Conservation (phyloP, 768 basidiomycete species). For the Pluteus cervinus region DNA sequence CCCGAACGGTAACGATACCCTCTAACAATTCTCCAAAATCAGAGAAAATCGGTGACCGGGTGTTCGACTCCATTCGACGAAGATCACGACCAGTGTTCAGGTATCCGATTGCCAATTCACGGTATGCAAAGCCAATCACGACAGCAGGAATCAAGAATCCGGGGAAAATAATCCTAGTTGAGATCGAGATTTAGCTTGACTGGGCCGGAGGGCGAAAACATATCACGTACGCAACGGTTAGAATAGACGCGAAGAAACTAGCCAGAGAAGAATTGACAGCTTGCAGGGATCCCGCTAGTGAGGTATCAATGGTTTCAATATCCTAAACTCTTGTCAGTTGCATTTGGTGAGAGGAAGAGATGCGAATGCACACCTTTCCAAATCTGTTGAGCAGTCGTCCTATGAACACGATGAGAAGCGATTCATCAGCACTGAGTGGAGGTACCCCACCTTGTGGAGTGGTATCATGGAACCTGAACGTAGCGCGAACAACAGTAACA, state of each 20-base stretch:
- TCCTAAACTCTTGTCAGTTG: conserved; percentile 35
- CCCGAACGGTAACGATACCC: conserved; percentile 86
- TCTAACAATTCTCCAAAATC: conserved; percentile 79
- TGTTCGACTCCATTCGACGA: conserved; percentile 85
- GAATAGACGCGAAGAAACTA: conserved; percentile 67
- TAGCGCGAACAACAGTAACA: conserved; percentile 67
- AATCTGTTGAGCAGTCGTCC: conserved; percentile 87
- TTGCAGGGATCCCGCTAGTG: conserved; percentile 61
- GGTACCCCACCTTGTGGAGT: conserved; percentile 60
- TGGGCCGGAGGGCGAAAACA: too few relatives aligned
- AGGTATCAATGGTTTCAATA: conserved; percentile 80
- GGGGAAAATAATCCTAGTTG: conserved; percentile 69
- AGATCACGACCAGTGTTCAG: conserved; percentile 78
- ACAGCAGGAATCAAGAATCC: conserved; percentile 73
- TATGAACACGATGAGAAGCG: conserved; percentile 14
- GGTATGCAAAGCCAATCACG: conserved; percentile 71
- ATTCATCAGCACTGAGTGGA: neutral
- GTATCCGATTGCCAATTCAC: conserved; percentile 62
- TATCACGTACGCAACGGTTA: conserved; percentile 67
- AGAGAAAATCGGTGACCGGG: conserved; percentile 77
- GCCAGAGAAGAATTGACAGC: conserved; percentile 76
- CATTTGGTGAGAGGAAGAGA: conserved; percentile 5
- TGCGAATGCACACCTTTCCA: conserved; percentile 48
- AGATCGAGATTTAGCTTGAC: too few relatives aligned
- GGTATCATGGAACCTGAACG: conserved; percentile 81